phyloP scores from a whole-genome alignment of 345 rosid genomes.

The Populus euphratica region DNA sequence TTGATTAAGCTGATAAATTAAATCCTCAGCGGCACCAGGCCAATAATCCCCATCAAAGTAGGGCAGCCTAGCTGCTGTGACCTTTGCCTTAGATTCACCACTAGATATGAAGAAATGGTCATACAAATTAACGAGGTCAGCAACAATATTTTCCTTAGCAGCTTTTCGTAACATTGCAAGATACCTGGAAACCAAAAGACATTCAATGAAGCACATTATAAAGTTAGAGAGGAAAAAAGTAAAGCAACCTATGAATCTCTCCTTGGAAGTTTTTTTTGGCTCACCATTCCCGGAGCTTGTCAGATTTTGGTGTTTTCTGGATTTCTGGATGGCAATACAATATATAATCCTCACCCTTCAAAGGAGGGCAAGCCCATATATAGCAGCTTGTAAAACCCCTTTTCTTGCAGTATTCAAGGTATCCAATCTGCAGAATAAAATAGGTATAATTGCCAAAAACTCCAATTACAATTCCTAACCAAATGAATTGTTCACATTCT shows the following conservation, averaged over 20 bases:
- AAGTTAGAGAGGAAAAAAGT: background rate
- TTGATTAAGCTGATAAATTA: slow-evolving; percentile 80
- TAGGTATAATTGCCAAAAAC: slow-evolving; percentile 3
- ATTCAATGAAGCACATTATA: background rate
- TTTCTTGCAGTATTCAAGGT: slow-evolving; percentile 94
- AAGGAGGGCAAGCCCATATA: slow-evolving; percentile 99
- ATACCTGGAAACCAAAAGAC: slow-evolving; percentile 56
- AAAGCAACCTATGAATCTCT: background rate
- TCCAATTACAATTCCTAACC: slow-evolving; percentile 1
- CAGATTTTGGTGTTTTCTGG: slow-evolving; percentile 99
- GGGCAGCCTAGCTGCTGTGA: slow-evolving; percentile 96
- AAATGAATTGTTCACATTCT: background rate
- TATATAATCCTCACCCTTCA: slow-evolving; percentile 99
- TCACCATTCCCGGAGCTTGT: slow-evolving; percentile 96
- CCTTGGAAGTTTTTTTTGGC: slow-evolving; percentile 23
- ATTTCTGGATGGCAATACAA: slow-evolving; percentile 99
- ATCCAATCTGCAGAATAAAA: slow-evolving; percentile 71
- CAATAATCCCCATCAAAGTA: slow-evolving; percentile 99
- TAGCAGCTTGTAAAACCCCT: slow-evolving; percentile 99
- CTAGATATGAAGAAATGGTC: slow-evolving; percentile 84
- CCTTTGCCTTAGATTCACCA: slow-evolving; percentile 90
- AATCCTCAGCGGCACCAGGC: slow-evolving; percentile 99
- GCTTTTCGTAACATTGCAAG: slow-evolving; percentile 87
- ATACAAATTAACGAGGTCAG: slow-evolving; percentile 71
- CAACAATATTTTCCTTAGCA: slow-evolving; percentile 75